These are phyloP conservation scores for Leccinum fuscescens DNA, from an alignment of 1,284 basidiomycete genomes.

Conservation along the genomic window DNA sequence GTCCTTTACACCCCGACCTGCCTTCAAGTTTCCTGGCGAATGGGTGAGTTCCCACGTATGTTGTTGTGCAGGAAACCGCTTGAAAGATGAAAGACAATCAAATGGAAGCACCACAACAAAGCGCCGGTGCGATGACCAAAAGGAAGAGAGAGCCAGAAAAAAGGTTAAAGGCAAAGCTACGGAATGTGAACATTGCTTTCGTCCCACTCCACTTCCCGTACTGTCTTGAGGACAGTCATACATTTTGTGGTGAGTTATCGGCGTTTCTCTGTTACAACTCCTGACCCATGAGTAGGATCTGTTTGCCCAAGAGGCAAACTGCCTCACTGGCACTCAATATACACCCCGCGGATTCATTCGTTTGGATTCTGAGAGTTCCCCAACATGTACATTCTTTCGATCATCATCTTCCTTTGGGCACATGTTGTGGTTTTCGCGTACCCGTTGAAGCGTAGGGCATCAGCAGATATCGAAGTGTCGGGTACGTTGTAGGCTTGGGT, in stretches of 20 bases:
- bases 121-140: not conserved
- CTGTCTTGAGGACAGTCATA: conserved; percentile 5
- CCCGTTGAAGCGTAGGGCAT: not conserved
- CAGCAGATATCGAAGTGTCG: conserved; percentile 16
- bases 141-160: not conserved
- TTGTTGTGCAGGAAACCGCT: not conserved
- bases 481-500: conserved; percentile 4
- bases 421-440: conserved; percentile 3
- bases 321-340: not conserved
- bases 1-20: not conserved
- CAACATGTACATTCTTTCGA: conserved; percentile 3
- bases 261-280: not conserved
- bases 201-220: not conserved
- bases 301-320: conserved; percentile 5
- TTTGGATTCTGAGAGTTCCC: conserved; percentile 3
- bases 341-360: not conserved
- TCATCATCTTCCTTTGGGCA: not conserved
- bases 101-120: conserved; percentile 2
- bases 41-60: not conserved
- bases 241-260: not conserved
- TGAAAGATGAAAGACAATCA: not conserved
- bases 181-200: not conserved
- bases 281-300: not conserved
- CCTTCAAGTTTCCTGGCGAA: not conserved
- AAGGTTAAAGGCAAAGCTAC: not conserved